phyloP scores from a whole-genome alignment of 2,329 filamentous ascomycete species.

The Diaporthe humulicola region DNA sequence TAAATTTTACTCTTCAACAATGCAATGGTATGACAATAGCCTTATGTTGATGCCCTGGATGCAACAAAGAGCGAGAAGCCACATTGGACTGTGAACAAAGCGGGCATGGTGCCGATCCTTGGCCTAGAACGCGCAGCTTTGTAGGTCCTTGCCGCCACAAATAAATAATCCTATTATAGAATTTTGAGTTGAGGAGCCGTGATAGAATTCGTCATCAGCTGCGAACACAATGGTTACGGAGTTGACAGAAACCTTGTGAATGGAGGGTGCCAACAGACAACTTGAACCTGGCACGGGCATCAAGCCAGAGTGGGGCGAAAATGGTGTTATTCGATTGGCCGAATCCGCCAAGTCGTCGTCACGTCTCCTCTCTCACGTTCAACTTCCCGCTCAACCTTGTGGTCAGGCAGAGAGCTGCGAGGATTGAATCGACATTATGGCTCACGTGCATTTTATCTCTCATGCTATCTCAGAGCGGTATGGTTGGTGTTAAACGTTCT shows the following conservation, averaged over 20 bases:
- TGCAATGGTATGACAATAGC: not conserved
- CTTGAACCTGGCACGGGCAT: not conserved
- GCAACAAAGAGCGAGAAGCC: conserved; percentile 7
- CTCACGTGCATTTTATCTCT: not conserved
- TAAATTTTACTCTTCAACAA: not conserved
- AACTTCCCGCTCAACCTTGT: not conserved
- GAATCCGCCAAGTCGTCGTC: not conserved
- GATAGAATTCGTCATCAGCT: not conserved
- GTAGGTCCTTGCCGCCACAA: not conserved
- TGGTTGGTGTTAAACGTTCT: not conserved
- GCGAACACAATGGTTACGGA: not conserved
- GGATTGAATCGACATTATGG: not conserved
- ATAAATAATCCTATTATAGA: not conserved
- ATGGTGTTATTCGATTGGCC: conserved; percentile 18
- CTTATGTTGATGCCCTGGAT: not conserved
- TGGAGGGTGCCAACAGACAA: not conserved
- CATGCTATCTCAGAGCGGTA: not conserved
- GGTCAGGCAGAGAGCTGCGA: not conserved
- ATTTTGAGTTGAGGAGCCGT: not conserved
- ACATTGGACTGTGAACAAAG: conserved; percentile 1
- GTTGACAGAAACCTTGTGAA: no score
- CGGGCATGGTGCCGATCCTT: not conserved
- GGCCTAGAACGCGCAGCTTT: not conserved
- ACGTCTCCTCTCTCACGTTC: not conserved
- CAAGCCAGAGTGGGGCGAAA: not conserved